These are phyloP conservation scores for Immersiella caudata DNA, from an alignment of 495 filamentous ascomycete species.

Conservation along the genomic window DNA sequence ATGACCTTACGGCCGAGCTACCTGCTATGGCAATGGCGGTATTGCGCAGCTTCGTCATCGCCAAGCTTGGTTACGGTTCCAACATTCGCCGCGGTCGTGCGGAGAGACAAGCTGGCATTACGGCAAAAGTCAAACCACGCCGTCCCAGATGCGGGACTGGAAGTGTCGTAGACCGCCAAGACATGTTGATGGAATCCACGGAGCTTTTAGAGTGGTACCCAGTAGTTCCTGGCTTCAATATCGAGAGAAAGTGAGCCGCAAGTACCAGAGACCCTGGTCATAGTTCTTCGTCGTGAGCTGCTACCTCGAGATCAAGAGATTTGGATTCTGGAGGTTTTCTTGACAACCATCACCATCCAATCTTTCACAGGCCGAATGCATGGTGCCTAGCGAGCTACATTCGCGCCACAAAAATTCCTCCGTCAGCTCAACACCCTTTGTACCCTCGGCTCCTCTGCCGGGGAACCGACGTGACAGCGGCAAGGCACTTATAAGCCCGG, in stretches of 20 bases:
- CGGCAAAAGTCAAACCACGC: slow-evolving; percentile 28
- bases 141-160: background rate
- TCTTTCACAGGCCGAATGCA: background rate
- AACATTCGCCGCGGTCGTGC: slow-evolving; percentile 13
- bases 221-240: background rate
- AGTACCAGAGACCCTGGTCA: background rate
- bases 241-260: background rate
- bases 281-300: background rate
- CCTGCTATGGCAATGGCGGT: background rate
- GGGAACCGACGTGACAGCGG: background rate
- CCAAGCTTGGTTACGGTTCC: background rate
- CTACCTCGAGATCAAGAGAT: background rate
- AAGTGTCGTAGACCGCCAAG: background rate
- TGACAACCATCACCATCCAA: background rate
- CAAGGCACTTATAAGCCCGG: slow-evolving; percentile 25
- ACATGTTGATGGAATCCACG: slow-evolving; percentile 14
- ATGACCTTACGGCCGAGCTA: background rate
- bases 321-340: slow-evolving; percentile 1
- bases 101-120: slow-evolving; percentile 3
- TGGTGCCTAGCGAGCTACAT: background rate
- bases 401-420: background rate
- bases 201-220: slow-evolving; percentile 12
- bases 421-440: background rate
- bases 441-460: slow-evolving; percentile 10
- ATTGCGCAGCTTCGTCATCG: background rate